These are phyloP conservation scores for Fusarium bactridioides DNA, from an alignment of 2,329 filamentous ascomycete genomes.

Conservation along the genomic window DNA sequence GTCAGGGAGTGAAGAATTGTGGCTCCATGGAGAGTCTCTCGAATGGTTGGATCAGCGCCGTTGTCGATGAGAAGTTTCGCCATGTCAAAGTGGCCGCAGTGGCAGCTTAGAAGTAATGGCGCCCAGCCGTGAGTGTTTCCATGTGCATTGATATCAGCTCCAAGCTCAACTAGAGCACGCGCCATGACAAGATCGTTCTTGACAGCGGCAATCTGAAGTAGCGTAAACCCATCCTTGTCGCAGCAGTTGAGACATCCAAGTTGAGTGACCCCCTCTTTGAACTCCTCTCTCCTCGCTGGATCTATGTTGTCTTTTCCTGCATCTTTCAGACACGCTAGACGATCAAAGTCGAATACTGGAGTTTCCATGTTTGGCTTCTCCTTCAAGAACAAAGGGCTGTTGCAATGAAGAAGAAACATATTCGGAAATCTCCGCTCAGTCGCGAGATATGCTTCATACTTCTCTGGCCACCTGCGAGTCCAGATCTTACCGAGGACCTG, in stretches of 20 bases:
- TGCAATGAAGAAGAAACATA: background rate
- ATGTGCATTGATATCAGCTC: background rate
- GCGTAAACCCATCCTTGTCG: background rate
- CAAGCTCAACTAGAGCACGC: background rate
- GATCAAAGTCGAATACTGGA: background rate
- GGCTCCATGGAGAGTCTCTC: background rate
- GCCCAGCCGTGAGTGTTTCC: background rate
- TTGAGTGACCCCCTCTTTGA: background rate
- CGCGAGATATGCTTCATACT: background rate
- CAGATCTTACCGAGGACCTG: background rate
- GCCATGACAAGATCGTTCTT: background rate
- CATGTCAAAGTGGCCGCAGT: background rate
- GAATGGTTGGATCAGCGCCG: background rate
- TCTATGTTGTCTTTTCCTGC: background rate
- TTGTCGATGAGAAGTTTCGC: background rate
- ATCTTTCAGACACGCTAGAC: background rate
- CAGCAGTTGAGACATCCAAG: background rate
- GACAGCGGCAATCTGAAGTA: background rate
- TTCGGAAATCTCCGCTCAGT: background rate
- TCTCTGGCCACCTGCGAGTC: background rate
- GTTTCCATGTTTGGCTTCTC: background rate
- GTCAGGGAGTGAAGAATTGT: background rate
- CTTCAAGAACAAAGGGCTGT: background rate
- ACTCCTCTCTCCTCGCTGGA: rapidly evolving
- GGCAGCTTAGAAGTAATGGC: background rate